Evolutionary conservation across 1,139 yeast genomes (phyloP).

Genomic region (Lodderomyces metapsilosis): DNA sequence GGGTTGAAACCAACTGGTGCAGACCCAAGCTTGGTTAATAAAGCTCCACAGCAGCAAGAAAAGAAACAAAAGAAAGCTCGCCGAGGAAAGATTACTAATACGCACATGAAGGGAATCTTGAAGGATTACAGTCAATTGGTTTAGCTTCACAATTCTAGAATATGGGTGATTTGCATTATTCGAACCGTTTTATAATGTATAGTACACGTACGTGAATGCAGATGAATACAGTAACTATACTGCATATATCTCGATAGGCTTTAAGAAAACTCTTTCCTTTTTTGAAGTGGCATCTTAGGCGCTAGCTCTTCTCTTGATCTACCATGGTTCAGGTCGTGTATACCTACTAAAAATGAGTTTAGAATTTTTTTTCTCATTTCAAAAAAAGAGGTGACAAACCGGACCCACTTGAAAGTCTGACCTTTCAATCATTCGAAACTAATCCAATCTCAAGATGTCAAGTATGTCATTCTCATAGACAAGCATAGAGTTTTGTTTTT

Average conservation of each 20-base stretch:
- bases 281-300: too few species aligned
- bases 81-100: slow-evolving; percentile 90
- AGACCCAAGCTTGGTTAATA: slow-evolving; percentile 86
- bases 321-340: not conserved
- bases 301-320: not conserved
- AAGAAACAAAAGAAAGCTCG: slow-evolving; percentile 90
- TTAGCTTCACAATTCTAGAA: slow-evolving; percentile 11
- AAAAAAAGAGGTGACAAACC: not conserved
- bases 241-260: too few species aligned
- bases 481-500: not conserved
- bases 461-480: slow-evolving; percentile 11
- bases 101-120: slow-evolving; percentile 93
- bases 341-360: not conserved
- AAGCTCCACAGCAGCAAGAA: slow-evolving; percentile 57
- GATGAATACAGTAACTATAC: too few species aligned
- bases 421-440: not conserved
- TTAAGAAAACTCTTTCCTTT: too few species aligned
- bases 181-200: too few species aligned
- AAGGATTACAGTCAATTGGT: slow-evolving; percentile 69
- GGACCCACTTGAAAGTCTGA: not conserved
- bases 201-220: too few species aligned
- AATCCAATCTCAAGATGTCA: slow-evolving; percentile 12
- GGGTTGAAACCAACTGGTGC: slow-evolving; percentile 96
- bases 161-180: too few species aligned
- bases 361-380: not conserved